phyloP scores from a whole-genome alignment of 2,329 filamentous ascomycete genomes.

The Corniculantispora saksenae region DNA sequence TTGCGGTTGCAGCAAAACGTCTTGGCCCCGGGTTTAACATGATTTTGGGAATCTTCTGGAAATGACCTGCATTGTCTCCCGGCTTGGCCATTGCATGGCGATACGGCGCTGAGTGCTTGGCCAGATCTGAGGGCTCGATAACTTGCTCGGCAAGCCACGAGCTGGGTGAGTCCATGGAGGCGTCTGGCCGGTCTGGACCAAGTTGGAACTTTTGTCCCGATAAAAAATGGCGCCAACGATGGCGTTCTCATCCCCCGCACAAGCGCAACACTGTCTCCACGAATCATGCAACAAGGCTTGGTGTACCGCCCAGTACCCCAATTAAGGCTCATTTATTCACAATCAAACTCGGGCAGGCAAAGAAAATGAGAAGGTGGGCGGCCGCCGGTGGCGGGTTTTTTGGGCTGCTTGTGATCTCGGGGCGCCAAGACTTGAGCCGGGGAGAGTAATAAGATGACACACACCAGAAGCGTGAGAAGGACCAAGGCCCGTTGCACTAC shows the following conservation, averaged over 20 bases:
- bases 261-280: not conserved
- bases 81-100: conserved; percentile 19
- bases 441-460: too few species aligned
- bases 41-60: not conserved
- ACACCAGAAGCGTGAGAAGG: not conserved
- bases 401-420: not conserved
- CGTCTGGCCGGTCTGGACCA: not conserved
- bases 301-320: not conserved
- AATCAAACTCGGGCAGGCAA: not conserved
- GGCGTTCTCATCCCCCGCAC: not conserved
- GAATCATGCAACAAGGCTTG: not conserved
- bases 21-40: not conserved
- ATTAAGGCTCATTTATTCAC: not conserved
- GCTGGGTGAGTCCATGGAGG: not conserved
- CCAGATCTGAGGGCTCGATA: conserved; percentile 8
- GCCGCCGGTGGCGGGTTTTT: too few species aligned
- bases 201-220: conserved; percentile 8
- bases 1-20: not conserved
- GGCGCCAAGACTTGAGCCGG: conserved; percentile 5
- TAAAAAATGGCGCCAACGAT: not conserved
- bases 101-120: conserved; percentile 12
- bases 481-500: too few species aligned
- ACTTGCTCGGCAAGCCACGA: conserved; percentile 13
- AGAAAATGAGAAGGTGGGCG: too few species aligned
- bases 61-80: not conserved